phyloP scores from a whole-genome alignment of 179 eudicot species.

The Pouteria campechiana region DNA sequence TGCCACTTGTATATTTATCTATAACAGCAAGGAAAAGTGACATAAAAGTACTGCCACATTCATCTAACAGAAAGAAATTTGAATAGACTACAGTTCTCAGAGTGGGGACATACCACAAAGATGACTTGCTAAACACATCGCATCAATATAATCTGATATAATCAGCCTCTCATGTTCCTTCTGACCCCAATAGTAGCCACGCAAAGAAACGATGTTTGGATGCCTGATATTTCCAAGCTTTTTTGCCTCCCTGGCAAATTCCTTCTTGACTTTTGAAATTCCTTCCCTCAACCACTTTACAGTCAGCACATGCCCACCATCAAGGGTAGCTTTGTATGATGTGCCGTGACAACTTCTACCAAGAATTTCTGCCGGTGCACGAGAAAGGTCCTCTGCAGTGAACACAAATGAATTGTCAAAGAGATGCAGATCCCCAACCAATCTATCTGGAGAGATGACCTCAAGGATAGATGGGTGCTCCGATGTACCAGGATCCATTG shows the following conservation, averaged over 20 bases:
- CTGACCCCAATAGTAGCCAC: constrained; percentile 69
- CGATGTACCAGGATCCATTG: constrained; percentile 16
- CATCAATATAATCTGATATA: constrained; percentile 38
- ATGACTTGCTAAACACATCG: constrained; percentile 54
- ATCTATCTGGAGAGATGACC: constrained; percentile 43
- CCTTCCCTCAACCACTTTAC: constrained; percentile 64
- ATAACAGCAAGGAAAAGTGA: too few relatives aligned
- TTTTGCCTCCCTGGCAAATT: constrained; percentile 63
- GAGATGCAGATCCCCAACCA: constrained; percentile 48
- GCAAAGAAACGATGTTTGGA: constrained; percentile 52
- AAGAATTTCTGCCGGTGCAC: constrained; percentile 57
- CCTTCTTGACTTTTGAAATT: constrained; percentile 50
- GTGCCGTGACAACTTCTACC: constrained; percentile 74
- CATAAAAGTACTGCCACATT: background rate
- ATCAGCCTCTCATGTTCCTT: constrained; percentile 67
- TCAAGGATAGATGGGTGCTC: constrained; percentile 16
- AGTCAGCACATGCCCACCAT: constrained; percentile 31
- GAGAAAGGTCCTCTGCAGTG: constrained; percentile 51
- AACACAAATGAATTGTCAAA: constrained; percentile 43
- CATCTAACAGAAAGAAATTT: background rate
- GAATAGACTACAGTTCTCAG: background rate
- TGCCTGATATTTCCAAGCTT: constrained; percentile 55
- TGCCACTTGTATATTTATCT: too few relatives aligned
- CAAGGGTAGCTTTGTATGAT: constrained; percentile 44
- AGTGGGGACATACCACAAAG: constrained; percentile 31